These are phyloP conservation scores for Dissophora ornata DNA, from an alignment of 192 early-diverging fungal genomes.

Conservation along the genomic window DNA sequence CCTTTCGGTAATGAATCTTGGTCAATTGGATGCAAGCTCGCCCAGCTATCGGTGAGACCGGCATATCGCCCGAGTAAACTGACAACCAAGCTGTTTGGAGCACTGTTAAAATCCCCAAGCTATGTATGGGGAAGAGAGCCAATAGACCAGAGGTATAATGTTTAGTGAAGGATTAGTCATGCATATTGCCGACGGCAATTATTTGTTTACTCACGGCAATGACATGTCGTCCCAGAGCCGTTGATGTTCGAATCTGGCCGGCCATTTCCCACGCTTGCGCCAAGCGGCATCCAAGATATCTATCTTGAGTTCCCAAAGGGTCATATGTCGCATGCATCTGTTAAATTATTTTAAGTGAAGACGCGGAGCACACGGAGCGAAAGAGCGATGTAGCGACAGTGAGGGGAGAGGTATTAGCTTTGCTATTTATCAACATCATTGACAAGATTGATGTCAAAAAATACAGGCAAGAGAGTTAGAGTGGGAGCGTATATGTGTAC, in stretches of 20 bases:
- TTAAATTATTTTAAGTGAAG: neutral
- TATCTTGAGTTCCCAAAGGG: constrained; percentile 32
- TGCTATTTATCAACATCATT: no score
- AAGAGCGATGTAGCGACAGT: no score
- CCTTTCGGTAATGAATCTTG: neutral
- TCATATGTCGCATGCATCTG: constrained; percentile 67
- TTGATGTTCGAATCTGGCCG: constrained; percentile 49
- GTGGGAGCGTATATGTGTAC: neutral
- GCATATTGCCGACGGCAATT: no score
- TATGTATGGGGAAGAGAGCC: no score
- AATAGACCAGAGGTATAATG: no score
- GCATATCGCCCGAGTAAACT: constrained; percentile 55
- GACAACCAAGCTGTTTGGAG: constrained; percentile 53
- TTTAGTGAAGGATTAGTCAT: no score
- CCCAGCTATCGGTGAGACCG: constrained; percentile 63
- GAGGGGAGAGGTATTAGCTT: no score
- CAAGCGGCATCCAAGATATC: constrained; percentile 58
- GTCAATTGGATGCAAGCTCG: constrained; percentile 23
- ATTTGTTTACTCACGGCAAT: constrained; percentile 57
- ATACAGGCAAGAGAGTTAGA: neutral
- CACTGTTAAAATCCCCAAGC: constrained; percentile 66
- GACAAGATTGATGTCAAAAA: no score
- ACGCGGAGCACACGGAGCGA: no score
- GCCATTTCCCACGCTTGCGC: constrained; percentile 64
- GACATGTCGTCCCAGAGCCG: constrained; percentile 59